These are phyloP conservation scores for Ceratobasidium sp. DNA, from an alignment of 1,284 basidiomycete genomes.

Conservation along the genomic window DNA sequence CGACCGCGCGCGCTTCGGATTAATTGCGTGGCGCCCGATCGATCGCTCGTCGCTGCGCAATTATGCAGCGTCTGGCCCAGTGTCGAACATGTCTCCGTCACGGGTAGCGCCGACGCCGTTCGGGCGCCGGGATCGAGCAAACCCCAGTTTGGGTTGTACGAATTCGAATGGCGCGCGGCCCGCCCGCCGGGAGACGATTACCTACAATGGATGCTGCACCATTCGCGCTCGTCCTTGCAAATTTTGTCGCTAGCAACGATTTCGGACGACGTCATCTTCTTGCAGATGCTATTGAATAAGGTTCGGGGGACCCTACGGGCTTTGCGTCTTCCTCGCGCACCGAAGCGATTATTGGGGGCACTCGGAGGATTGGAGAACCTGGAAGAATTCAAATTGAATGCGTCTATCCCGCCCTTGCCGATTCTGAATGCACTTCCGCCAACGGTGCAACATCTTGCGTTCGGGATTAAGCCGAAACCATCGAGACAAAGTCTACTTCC, in stretches of 20 bases:
- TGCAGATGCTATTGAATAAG: slow-evolving; percentile 22
- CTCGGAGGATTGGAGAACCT: slow-evolving; percentile 15
- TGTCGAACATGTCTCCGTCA: slow-evolving; percentile 36
- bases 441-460: slow-evolving; percentile 33
- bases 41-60: slow-evolving; percentile 30
- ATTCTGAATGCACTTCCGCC: slow-evolving; percentile 28
- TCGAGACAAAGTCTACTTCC: slow-evolving; percentile 28
- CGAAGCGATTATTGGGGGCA: slow-evolving; percentile 6
- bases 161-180: slow-evolving; percentile 29
- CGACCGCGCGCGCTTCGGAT: slow-evolving; percentile 33
- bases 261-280: slow-evolving; percentile 27
- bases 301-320: slow-evolving; percentile 28
- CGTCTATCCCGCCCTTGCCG: slow-evolving; percentile 13
- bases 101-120: slow-evolving; percentile 23
- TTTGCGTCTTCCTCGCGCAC: slow-evolving; percentile 31
- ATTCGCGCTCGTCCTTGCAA: slow-evolving; percentile 29
- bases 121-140: slow-evolving; percentile 35
- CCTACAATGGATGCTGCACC: slow-evolving; percentile 34
- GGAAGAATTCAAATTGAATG: slow-evolving; percentile 38
- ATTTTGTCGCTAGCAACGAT: slow-evolving; percentile 25
- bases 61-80: slow-evolving; percentile 40
- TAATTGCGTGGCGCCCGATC: slow-evolving; percentile 25
- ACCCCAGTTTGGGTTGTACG: slow-evolving; percentile 40
- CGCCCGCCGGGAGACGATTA: slow-evolving; percentile 20
- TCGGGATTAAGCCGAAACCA: slow-evolving; percentile 38